Base-by-base conservation (phyloP, 257 asterid genomes). In the Thymus mandschuricus region DNA sequence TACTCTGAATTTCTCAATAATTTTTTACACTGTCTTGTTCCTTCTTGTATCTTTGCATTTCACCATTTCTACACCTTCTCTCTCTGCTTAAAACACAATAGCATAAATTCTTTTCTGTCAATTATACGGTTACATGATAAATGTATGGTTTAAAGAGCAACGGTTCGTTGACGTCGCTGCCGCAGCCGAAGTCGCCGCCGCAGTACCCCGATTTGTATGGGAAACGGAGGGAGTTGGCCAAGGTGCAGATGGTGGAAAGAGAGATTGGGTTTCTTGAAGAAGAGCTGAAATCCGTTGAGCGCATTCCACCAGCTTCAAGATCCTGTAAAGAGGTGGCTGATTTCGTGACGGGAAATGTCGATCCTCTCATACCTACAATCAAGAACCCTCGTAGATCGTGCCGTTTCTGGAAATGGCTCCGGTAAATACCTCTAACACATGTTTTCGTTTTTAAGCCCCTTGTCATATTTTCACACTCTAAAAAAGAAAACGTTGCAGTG, bases 191-290 rank as follows among this genome's bases (percentile, higher is more conserved):
- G 80, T 89, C 96, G 51, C 98, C 98, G 64, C 98, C 97, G 10
- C 72, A 68, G 71, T 90, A 90, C 67, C 98, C 98, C 1, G 97
- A 94, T 81, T 86, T 94, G 86, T 91, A 87, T 70, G 98, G 98
- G 4, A 89, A 89, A 72, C 85, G 97, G 64, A 79, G 94, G 72
- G 95, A 86, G 76, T 60, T 88, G 44, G 95, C 91, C 59, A 86
- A 81, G 57, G 85, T 84, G 40, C 98, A 91, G 84, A 78, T 88
- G 88, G 75, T 91, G 7, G 98, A 94, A 75, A 88, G 97, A 66
- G 98, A 94, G 81, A 89, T 91, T 74, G 82, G 90, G 8, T 84
- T 85, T 83, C 92, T 94, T 21, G 21, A 92, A 96, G 97, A 89
- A 57, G 97, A 91, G 76, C 49, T 92, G 65, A 92, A 87, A 80